Percentiles rank a stretch among this genome's conserved stretches.
These are phyloP conservation scores for Rubia peregrina DNA, from an alignment of 305 asterid species.

Conservation along the genomic window DNA sequence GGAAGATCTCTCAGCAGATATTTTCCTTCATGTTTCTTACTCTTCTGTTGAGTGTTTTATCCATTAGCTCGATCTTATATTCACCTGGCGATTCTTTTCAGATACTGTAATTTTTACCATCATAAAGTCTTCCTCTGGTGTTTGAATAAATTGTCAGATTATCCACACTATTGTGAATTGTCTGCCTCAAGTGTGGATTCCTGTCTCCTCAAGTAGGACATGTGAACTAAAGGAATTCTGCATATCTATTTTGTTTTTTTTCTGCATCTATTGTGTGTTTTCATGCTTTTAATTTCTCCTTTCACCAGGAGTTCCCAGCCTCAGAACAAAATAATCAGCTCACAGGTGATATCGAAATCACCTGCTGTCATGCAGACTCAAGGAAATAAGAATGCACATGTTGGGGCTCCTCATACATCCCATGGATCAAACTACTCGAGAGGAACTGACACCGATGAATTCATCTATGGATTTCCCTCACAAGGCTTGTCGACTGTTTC, in stretches of 20 bases:
- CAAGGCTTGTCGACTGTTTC: conserved; percentile 54
- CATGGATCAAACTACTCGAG: conserved; percentile 26
- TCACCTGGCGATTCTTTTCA: neutral
- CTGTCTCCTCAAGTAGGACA: neutral
- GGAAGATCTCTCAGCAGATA: neutral
- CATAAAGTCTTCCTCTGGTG: neutral
- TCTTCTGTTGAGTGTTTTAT: neutral
- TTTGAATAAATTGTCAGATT: neutral
- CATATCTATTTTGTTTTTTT: neutral
- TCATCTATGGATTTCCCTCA: conserved; percentile 70
- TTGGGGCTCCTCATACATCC: conserved; percentile 20
- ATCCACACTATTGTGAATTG: neutral
- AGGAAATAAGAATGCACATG: conserved; percentile 31
- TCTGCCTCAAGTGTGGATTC: too few relatives aligned
- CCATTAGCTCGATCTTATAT: neutral
- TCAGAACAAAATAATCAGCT: conserved; percentile 25
- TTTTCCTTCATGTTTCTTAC: neutral
- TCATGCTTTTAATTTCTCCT: neutral
- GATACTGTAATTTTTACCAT: neutral
- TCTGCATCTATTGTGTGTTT: neutral
- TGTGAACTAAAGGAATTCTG: neutral
- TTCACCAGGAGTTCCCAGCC: conserved; percentile 30
- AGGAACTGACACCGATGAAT: conserved; percentile 43
- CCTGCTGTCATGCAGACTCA: conserved; percentile 33
- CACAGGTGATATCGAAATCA: conserved; percentile 24